Base-by-base conservation (phyloP, 192 early-diverging fungal species). In the Backusella psychrophila region DNA sequence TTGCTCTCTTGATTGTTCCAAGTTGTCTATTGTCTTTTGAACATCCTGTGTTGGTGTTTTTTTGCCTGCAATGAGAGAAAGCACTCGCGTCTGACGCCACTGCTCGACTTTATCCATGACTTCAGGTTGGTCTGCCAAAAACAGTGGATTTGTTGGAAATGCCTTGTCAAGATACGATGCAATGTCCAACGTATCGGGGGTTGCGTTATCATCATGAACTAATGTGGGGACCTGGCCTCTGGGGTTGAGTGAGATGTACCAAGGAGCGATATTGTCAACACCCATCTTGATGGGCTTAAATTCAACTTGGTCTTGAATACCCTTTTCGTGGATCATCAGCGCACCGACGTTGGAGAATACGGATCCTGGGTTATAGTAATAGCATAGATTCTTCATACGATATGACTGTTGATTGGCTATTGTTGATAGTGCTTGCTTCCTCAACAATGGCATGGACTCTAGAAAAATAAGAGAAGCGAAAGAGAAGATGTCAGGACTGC, bases 161-260 rank as follows among this genome's bases (percentile, higher is more conserved):
- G 19, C 21, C 21, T 69, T 36, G 41, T 69, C 68, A 69, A 69
- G 19, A 69, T 69, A 38, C 2, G n/a, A 23, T 39, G 68, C 68
- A 38, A 69, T 69, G 19, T 7, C 11, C 12, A 69, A 69, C 39
- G 68, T 23, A 39, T 69, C 68, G 3, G 68, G 35, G 19, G 12
- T 69, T 5, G 36, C 9, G 3, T 29, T 41, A 15, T 21, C 68
- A 38, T 5, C 34, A 36, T 69, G 68, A 23, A 75, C 46, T 11
- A 67, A 26, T 38, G 44, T 44, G 17, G 75, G 75, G 9, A 75
- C 66, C 36, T 75, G 75, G 14, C 75, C 75, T 23, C 56, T 75
- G 9, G 75, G 75, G 31, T 75, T 75, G 19, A 75, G 35, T 26
- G 41, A 8, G 33, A 75, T 75, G 56, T 75, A 75, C 23, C 67